Evolutionary conservation across 208 protist species (phyloP), one percentile per base, ranked within the genome.

Genomic region (Phytomonas serpens): DNA sequence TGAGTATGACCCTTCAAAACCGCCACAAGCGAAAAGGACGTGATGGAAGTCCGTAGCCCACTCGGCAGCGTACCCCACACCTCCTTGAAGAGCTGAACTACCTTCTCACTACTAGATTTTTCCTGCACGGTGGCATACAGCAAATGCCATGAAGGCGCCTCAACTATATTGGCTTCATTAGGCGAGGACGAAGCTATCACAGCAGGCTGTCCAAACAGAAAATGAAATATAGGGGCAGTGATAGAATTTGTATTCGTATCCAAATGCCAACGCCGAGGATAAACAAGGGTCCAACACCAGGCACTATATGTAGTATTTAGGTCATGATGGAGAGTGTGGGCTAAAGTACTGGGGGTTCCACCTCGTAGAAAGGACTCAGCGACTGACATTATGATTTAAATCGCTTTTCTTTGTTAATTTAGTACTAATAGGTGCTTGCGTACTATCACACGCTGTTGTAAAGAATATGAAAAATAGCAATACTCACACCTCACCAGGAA

Each of bases 261-360:
- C 70, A 80, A 73, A 4, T 67, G 77, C 85, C 87, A 93, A 36
- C 75, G 78, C n/a, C 85, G 84, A 10, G 79, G 83, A 47, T 88
- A 79, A 47, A 80, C 70, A 3, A 77, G 52, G 27, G 80, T 65
- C 37, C 84, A 79, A 14, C 72, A 40, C 83, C 84, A 93, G 29
- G 75, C 69, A 4, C 57, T 62, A 64, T 88, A 93, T 3, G 69
- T 42, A 36, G 40, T 74, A 61, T 33, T 80, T 11, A 82, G 40
- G 34, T 75, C 47, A 13, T 74, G 65, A 0, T 68, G 67, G 5
- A 93, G 65, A 14, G 69, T 61, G 14, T 80, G 67, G 14, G 72
- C 37, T 32, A 69, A 62, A 29, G 71, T 83, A 65, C 70, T 78
- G 13, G 84, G 80, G 47, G 68, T 77, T 16, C 84, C 84, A 31